Conservation (phyloP, 2,329 filamentous ascomycete species). For the Sarocladium oryzae region DNA sequence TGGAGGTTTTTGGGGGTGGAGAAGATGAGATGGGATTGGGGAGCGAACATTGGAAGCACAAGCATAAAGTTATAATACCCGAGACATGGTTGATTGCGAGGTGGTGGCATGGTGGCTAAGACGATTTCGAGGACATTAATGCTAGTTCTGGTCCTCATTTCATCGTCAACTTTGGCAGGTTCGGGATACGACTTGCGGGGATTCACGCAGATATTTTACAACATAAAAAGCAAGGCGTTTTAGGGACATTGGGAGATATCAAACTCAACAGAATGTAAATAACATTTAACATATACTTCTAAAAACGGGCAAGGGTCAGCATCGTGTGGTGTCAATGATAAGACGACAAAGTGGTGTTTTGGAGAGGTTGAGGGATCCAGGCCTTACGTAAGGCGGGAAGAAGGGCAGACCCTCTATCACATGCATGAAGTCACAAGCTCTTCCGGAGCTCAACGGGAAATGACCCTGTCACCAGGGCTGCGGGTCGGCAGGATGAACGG, state of each 20-base stretch:
- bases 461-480: conserved; percentile 1
- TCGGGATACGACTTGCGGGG: not conserved
- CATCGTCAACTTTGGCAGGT: not conserved
- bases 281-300: not conserved
- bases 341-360: not conserved
- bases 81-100: not conserved
- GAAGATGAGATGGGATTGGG: conserved; percentile 25
- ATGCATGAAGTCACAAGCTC: conserved; percentile 8
- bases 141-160: not conserved
- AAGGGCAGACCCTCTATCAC: not conserved
- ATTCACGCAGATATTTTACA: not conserved
- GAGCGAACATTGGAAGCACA: not conserved
- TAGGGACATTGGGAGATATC: not conserved
- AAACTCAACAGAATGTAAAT: conserved; percentile 1
- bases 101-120: not conserved
- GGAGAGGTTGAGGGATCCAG: not conserved
- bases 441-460: not conserved
- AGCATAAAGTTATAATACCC: not conserved
- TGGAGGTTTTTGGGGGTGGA: conserved; percentile 53
- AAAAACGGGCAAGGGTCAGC: not conserved
- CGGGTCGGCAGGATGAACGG: not conserved
- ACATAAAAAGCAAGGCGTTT: conserved; percentile 5
- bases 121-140: not conserved
- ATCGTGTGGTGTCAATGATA: not conserved
- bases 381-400: conserved; percentile 1